Evolutionary conservation across 129 eudicot species (phyloP).

Genomic region (Centrapalus pauciflorus): DNA sequence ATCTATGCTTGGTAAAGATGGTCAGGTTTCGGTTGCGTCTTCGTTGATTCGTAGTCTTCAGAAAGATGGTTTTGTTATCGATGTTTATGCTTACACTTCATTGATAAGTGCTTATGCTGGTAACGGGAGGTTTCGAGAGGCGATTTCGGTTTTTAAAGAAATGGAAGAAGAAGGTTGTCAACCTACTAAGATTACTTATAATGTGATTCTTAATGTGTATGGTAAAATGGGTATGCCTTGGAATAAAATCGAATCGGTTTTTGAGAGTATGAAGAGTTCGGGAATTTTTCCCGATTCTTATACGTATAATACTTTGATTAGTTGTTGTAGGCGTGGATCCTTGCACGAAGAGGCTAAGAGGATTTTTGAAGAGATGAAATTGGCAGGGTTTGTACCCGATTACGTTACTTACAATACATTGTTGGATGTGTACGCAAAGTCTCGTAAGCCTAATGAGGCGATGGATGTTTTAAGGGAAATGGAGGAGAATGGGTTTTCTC

Average conservation of each 20-base stretch:
- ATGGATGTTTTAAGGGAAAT: slow-evolving; percentile 77
- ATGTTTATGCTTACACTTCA: slow-evolving; percentile 79
- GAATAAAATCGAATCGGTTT: slow-evolving; percentile 44
- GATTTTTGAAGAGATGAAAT: slow-evolving; percentile 80
- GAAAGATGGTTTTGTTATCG: slow-evolving; percentile 60
- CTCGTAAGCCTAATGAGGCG: slow-evolving; percentile 76
- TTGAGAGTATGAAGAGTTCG: slow-evolving; percentile 54
- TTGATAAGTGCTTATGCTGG: slow-evolving; percentile 58
- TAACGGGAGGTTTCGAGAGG: slow-evolving; percentile 82
- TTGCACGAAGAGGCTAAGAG: slow-evolving; percentile 66
- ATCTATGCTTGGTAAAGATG: slow-evolving; percentile 67
- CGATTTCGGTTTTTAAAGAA: slow-evolving; percentile 57
- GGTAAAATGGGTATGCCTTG: slow-evolving; percentile 99
- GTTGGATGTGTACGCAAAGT: slow-evolving; percentile 92
- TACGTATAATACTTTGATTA: slow-evolving; percentile 83
- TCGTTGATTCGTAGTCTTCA: slow-evolving; percentile 55
- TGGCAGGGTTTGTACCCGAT: slow-evolving; percentile 64
- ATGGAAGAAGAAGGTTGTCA: slow-evolving; percentile 87
- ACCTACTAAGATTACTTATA: slow-evolving; percentile 77
- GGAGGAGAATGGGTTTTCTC: slow-evolving; percentile 67
- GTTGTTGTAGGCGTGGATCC: slow-evolving; percentile 81
- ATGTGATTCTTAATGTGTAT: slow-evolving; percentile 79
- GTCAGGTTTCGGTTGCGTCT: slow-evolving; percentile 58
- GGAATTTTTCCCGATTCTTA: slow-evolving; percentile 74
- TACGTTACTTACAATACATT: slow-evolving; percentile 82